These are phyloP conservation scores for Neophaeococcomyces mojaviensis DNA, from an alignment of 2,329 filamentous ascomycete genomes.

Conservation along the genomic window DNA sequence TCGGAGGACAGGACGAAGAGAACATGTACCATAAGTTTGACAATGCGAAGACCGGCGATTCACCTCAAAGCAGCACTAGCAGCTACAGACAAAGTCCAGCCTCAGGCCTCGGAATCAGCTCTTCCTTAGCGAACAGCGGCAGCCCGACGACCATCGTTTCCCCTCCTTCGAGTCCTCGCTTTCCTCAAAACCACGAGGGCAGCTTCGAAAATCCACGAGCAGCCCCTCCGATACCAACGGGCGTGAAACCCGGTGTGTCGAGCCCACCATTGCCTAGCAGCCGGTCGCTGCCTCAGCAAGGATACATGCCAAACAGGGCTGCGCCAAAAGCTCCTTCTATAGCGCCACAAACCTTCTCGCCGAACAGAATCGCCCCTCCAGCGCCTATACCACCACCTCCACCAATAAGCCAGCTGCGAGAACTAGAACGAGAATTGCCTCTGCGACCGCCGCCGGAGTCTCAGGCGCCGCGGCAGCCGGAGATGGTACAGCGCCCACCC, in stretches of 20 bases:
- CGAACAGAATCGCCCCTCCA: slow-evolving; percentile 33
- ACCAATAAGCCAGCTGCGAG: too few species aligned
- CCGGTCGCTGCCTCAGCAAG: slow-evolving; percentile 37
- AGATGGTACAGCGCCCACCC: slow-evolving; percentile 1
- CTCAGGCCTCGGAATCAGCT: slow-evolving; percentile 13
- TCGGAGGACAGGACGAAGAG: slow-evolving; percentile 71
- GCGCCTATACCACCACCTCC: slow-evolving; percentile 19
- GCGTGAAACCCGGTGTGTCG: slow-evolving; percentile 34
- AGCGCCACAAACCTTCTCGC: slow-evolving; percentile 29
- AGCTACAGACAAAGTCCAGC: slow-evolving; percentile 17
- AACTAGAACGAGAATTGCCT: slow-evolving; percentile 6
- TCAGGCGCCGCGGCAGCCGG: slow-evolving; percentile 1
- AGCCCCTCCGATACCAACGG: slow-evolving; percentile 74
- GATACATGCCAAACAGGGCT: slow-evolving; percentile 64
- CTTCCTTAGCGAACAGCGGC: slow-evolving; percentile 38
- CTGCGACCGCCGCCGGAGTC: slow-evolving; percentile 9
- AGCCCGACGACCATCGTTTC: slow-evolving; percentile 54
- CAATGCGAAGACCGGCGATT: slow-evolving; percentile 56
- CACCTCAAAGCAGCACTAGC: slow-evolving; percentile 22
- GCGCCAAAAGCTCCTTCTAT: slow-evolving; percentile 74
- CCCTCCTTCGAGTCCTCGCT: slow-evolving; percentile 75
- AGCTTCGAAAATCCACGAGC: slow-evolving; percentile 97
- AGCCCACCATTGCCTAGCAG: slow-evolving; percentile 33
- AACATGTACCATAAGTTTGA: slow-evolving; percentile 95
- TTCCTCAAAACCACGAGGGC: slow-evolving; percentile 80